Conservation (phyloP, 768 basidiomycete genomes). For the Termitomyces sp. region DNA sequence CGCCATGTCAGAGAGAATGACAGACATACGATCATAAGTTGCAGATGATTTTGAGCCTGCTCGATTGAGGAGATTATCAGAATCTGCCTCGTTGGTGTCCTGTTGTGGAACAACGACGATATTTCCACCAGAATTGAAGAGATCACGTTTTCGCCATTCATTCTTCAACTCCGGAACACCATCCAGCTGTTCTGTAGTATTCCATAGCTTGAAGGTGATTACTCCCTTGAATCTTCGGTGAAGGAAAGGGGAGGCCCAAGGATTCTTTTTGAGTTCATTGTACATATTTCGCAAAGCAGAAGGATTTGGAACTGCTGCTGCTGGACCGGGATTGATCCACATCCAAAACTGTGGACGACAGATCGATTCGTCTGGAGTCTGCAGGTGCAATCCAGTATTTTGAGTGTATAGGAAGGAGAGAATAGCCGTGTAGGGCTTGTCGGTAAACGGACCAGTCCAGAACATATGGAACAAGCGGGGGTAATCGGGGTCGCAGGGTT, state of each 20-base stretch:
- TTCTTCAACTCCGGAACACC: slow-evolving; percentile 84
- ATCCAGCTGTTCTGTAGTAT: slow-evolving; percentile 95
- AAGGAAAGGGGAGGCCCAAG: slow-evolving; percentile 94
- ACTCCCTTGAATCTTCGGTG: slow-evolving; percentile 89
- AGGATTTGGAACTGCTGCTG: slow-evolving; percentile 84
- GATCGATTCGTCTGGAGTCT: slow-evolving; percentile 40
- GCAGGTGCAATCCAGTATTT: slow-evolving; percentile 77
- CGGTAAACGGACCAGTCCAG: slow-evolving; percentile 98
- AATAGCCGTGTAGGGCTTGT: slow-evolving; percentile 95
- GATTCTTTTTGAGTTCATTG: slow-evolving; percentile 72
- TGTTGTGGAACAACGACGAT: slow-evolving; percentile 60
- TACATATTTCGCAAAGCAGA: slow-evolving; percentile 80
- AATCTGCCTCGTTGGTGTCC: slow-evolving; percentile 24
- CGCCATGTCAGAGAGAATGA: slow-evolving; percentile 95
- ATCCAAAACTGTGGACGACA: slow-evolving; percentile 95
- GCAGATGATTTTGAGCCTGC: slow-evolving; percentile 82
- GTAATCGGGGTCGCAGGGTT: slow-evolving; percentile 78
- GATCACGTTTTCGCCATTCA: slow-evolving; percentile 80
- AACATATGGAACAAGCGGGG: slow-evolving; percentile 97
- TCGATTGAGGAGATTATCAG: slow-evolving; percentile 55
- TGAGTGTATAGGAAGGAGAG: slow-evolving; percentile 96
- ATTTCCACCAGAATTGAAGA: slow-evolving; percentile 87
- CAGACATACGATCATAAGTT: slow-evolving; percentile 86
- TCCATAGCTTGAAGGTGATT: slow-evolving; percentile 96
- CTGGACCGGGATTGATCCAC: slow-evolving; percentile 99